Conservation (phyloP, 2,329 filamentous ascomycete species). For the Penicillium paneum region DNA sequence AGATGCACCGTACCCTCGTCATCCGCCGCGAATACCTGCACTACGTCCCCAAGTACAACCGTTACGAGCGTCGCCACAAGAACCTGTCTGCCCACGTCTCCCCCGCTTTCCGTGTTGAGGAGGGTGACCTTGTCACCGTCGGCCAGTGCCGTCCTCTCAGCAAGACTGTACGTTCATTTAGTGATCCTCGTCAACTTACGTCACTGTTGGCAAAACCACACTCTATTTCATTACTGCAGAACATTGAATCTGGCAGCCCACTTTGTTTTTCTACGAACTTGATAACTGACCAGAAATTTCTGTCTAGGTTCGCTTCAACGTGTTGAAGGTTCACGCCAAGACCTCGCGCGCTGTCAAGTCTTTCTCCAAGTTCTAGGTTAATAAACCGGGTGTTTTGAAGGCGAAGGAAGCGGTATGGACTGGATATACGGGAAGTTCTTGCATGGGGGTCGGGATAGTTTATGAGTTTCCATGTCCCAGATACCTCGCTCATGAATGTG, state of each 20-base stretch:
- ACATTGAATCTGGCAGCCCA: not conserved
- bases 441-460: conserved; percentile 38
- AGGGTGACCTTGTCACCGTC: conserved; percentile 98
- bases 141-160: conserved; percentile 98
- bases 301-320: conserved; percentile 92
- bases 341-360: conserved; percentile 68
- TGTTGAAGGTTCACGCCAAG: conserved; percentile 87
- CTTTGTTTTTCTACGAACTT: not conserved
- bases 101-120: conserved; percentile 99
- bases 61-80: conserved; percentile 99
- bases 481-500: conserved; percentile 41
- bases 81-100: conserved; percentile 99
- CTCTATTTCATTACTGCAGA: not conserved
- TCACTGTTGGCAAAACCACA: not conserved
- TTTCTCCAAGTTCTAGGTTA: conserved; percentile 92
- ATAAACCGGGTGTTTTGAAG: conserved; percentile 32
- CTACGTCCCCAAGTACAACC: conserved; percentile 98
- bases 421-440: conserved; percentile 39
- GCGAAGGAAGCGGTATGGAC: conserved; percentile 39
- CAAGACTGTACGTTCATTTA: conserved; percentile 83
- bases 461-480: conserved; percentile 42
- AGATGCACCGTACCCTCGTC: conserved; percentile 99
- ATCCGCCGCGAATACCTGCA: conserved; percentile 99
- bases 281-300: conserved; percentile 19
- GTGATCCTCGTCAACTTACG: not conserved